Evolutionary conservation across 176 grass and related monocot genomes (phyloP), one percentile per base, ranked within the genome.

Genomic region (Aechmea fasciata): DNA sequence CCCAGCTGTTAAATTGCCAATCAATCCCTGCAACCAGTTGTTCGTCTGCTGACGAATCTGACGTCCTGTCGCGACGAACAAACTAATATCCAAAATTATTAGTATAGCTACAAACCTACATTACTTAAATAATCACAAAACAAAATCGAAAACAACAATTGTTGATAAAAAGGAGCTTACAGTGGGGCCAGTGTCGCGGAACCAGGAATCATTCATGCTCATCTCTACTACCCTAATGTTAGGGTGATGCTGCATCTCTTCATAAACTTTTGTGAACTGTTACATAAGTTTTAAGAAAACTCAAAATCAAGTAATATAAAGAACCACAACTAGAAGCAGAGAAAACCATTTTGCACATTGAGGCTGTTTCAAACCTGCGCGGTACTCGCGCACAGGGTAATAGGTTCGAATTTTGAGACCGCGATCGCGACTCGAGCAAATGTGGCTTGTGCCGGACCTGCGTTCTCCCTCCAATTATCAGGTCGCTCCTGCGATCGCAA

Each of bases 201-300:
- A 92, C 93, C 93, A 96, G 48, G 83, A 83, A 83, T 96, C 93
- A 11, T 96, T 92, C 86, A 90, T 90, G 81, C 83, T 92, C 89
- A 96, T 96, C 79, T 96, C 93, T 20, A 96, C 86, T 65, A 96
- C 89, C 69, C 93, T 86, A 66, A 96, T 81, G 74, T 82, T 89
- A 17, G 50, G 26, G 11, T 92, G 71, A 63, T 74, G 68, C 61
- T 66, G 68, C 79, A 96, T 82, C 53, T 86, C 59, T 61, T 75
- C 67, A 14, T 81, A 77, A 23, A 80, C 93, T 61, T 79, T 66
- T 29, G 77, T 75, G 15, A 87, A 96, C 89, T 92, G 65, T 41
- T 65, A 71, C 28, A 51, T 57, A 11, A 29, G 47, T 7, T 6
- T 6, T 7, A 7, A 41, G 33, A 41, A 26, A 50, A 57, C 14